Base-by-base conservation (phyloP, 768 basidiomycete genomes). In the Leucosporidium yakuticum region DNA sequence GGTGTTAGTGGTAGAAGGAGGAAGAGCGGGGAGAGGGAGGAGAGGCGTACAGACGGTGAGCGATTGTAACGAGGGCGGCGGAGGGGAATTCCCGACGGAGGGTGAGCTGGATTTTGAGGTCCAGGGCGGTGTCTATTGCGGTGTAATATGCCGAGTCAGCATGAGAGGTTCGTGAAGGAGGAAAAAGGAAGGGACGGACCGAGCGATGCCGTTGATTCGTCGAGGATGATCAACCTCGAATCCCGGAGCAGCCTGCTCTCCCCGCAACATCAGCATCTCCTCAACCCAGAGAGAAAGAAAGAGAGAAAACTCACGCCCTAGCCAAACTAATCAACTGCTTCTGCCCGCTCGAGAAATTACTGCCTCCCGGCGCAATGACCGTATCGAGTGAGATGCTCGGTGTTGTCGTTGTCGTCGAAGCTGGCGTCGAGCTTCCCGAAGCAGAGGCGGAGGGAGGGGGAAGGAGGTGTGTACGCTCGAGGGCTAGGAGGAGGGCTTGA, bases 141-240 rank as follows among this genome's bases (percentile, higher is more conserved):
- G 79, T 0, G 80, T 81, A 1, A 76, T 77, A n/a, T n/a, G n/a
- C n/a, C n/a, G n/a, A n/a, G 69, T 82, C 81, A 63, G 82, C 81
- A 4, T 81, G 71, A 36, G 81, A 77, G 50, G 80, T 70, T 54
- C 6, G 25, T 50, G 9, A 50, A 54, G 25, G 19, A 17, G 25
- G 6, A 29, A 8, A 29, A 14, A 5, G 5, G 19, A 2, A 6
- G 27, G 50, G 2, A 21, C 21, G 2, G 6, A 27, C 53, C 79
- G n/a, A 77, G 69, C 2, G 73, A 72, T 3, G 79, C 78, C 0
- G 80, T 81, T 0, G 77, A 77, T 68, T 82, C 81, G 64, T 81
- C 81, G 7, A 81, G 71, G 36, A 81, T 77, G 54, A 81, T 72
- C 39, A 81, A 67, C 61, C 79, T 79, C 36, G 78, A 76, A 20